phyloP scores from a whole-genome alignment of 495 filamentous ascomycete genomes.

The Hypoxylon intermedium region DNA sequence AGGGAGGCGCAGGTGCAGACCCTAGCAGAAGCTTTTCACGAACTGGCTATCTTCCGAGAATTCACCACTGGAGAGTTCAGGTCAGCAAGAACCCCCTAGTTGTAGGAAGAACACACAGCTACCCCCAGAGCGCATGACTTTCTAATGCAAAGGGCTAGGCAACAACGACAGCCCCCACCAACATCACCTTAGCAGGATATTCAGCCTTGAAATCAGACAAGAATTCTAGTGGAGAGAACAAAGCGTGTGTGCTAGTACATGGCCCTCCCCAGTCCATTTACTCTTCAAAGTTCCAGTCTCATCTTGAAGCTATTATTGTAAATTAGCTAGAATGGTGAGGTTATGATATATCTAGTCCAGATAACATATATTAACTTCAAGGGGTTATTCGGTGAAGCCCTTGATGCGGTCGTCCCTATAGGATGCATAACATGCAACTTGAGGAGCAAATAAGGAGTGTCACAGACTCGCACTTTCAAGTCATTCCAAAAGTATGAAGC shows the following conservation, averaged over 20 bases:
- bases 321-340: constrained; percentile 12
- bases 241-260: no score
- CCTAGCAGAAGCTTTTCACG: constrained; percentile 31
- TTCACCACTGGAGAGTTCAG: constrained; percentile 35
- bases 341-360: constrained; percentile 11
- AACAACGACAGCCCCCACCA: neutral
- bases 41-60: constrained; percentile 34
- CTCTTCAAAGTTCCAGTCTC: no score
- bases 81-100: constrained; percentile 23
- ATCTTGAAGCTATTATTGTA: constrained; percentile 1
- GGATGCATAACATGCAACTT: neutral
- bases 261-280: no score
- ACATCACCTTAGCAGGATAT: constrained; percentile 4
- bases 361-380: no score
- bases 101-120: constrained; percentile 5
- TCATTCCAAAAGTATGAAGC: neutral
- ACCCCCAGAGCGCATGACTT: neutral
- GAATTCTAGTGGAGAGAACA: no score
- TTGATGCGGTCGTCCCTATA: neutral
- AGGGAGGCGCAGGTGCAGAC: constrained; percentile 31
- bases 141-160: constrained; percentile 24
- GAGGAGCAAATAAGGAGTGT: neutral
- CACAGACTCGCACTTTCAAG: neutral
- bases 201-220: neutral
- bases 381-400: neutral